These are phyloP conservation scores for Stentor roeselii DNA, from an alignment of 73 alveolate species.

Conservation along the genomic window DNA sequence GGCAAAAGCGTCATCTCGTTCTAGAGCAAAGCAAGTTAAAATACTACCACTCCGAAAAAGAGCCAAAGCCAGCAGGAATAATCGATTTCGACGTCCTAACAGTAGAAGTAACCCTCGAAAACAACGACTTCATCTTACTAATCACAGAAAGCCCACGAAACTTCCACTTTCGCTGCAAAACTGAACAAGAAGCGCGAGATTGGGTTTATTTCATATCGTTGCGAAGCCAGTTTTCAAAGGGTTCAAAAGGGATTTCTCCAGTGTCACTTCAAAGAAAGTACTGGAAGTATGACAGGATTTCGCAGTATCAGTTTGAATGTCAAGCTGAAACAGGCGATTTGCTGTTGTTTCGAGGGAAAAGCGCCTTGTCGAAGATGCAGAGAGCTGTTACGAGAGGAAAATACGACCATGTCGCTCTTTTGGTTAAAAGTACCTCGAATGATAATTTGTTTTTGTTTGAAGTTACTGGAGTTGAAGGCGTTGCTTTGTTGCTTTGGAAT, in stretches of 20 bases:
- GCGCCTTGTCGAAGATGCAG: constrained; percentile 35
- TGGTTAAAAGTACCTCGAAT: neutral
- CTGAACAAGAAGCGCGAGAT: neutral
- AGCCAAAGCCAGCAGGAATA: neutral
- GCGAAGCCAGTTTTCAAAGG: neutral
- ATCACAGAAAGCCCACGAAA: neutral
- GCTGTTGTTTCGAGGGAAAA: constrained; percentile 38
- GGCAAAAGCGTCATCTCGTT: neutral
- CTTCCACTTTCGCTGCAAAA: neutral
- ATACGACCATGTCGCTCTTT: constrained; percentile 50
- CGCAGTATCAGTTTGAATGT: constrained; percentile 25
- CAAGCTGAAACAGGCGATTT: constrained; percentile 45
- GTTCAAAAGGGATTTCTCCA: neutral
- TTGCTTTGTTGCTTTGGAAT: constrained; percentile 36
- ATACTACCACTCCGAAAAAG: neutral
- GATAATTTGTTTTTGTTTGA: neutral
- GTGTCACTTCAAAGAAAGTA: constrained; percentile 20
- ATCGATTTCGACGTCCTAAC: constrained; percentile 17
- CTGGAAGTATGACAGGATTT: constrained; percentile 27
- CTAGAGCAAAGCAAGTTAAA: neutral
- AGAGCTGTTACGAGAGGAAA: constrained; percentile 40
- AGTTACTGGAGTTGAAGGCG: constrained; percentile 31
- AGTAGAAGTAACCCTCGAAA: neutral
- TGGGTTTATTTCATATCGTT: neutral
- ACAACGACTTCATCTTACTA: neutral